Evolutionary conservation across 176 grass and related monocot genomes (phyloP).

Genomic region (Carex myosuroides): DNA sequence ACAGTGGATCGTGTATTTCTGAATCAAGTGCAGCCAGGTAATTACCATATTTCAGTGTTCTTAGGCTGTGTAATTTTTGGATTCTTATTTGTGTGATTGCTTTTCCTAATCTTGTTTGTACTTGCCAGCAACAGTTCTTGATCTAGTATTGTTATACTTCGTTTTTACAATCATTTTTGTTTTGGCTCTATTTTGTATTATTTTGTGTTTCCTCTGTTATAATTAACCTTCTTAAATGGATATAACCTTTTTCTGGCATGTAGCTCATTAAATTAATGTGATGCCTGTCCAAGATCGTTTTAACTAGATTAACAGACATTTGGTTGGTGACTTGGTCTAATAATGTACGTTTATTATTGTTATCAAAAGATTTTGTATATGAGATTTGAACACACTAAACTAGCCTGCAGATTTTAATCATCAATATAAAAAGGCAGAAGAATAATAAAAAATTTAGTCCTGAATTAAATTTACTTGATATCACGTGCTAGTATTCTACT

Average conservation of each 20-base stretch:
- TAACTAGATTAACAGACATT: conserved; percentile 6
- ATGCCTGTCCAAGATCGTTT: not conserved
- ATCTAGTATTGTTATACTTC: not conserved
- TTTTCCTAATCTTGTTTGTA: not conserved
- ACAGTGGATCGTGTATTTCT: conserved; percentile 51
- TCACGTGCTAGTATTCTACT: not conserved
- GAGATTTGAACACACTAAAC: too few relatives aligned
- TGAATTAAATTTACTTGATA: not conserved
- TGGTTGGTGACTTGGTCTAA: not conserved
- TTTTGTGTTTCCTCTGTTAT: not conserved
- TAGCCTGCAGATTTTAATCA: too few relatives aligned
- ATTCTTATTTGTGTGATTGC: not conserved
- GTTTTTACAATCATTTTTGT: not conserved
- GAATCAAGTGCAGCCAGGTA: conserved; percentile 38
- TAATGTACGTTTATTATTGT: not conserved
- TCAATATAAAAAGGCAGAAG: too few relatives aligned
- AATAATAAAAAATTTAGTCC: too few relatives aligned
- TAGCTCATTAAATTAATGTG: not conserved
- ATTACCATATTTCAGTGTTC: not conserved
- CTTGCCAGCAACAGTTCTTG: not conserved
- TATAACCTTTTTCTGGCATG: not conserved
- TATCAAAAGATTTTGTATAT: not conserved
- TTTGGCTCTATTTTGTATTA: not conserved
- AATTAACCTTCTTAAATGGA: not conserved
- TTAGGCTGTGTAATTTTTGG: not conserved